phyloP scores from a whole-genome alignment of 2,329 filamentous ascomycete genomes.

The Aspergillus hortae region DNA sequence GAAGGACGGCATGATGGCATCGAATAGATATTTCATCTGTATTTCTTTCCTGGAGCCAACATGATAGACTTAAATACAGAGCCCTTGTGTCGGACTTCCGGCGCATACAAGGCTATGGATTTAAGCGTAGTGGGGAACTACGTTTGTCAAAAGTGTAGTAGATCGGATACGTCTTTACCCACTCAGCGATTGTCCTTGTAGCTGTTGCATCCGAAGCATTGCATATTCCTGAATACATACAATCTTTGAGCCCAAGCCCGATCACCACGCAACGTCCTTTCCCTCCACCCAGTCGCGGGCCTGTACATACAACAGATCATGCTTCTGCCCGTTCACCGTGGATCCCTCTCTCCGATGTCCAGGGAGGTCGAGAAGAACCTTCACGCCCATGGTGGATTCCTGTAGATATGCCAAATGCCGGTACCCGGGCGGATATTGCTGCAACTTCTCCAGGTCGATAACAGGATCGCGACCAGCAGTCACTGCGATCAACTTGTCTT shows the following conservation, averaged over 20 bases:
- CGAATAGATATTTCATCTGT: too few relatives aligned
- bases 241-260: too few relatives aligned
- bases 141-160: too few relatives aligned
- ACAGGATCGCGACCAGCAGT: slow-evolving; percentile 42
- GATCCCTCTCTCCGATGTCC: slow-evolving; percentile 39
- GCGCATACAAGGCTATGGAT: too few relatives aligned
- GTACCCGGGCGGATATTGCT: slow-evolving; percentile 44
- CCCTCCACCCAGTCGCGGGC: slow-evolving; percentile 46
- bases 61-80: neutral
- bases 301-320: slow-evolving; percentile 45
- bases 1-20: neutral
- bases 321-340: slow-evolving; percentile 39
- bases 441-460: slow-evolving; percentile 40
- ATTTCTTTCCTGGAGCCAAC: too few relatives aligned
- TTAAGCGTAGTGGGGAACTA: too few relatives aligned
- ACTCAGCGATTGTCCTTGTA: too few relatives aligned
- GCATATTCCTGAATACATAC: too few relatives aligned
- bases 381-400: slow-evolving; percentile 45
- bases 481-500: slow-evolving; percentile 49
- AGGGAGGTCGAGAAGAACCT: slow-evolving; percentile 44
- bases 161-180: too few relatives aligned
- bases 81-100: too few relatives aligned
- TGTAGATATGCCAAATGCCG: slow-evolving; percentile 44
- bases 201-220: too few relatives aligned
- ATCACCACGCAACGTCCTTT: slow-evolving; percentile 12